Evolutionary conservation across 352 stramenopile species (phyloP).

Genomic region (Pythium dissimile): DNA sequence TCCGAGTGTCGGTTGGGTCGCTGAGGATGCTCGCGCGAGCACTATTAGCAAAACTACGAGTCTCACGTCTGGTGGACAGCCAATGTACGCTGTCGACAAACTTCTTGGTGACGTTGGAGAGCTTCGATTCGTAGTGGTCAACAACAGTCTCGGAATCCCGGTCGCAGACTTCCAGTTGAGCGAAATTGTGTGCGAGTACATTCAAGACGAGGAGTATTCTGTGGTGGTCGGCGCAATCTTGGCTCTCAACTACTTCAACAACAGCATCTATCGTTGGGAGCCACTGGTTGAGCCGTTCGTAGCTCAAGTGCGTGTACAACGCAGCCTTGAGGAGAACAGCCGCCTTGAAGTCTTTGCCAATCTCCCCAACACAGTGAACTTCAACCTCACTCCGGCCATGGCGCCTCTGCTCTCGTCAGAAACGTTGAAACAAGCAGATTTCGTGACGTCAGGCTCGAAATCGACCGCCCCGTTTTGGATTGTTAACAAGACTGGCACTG

Average conservation of each 20-base stretch:
- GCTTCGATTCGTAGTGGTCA: constrained; percentile 81
- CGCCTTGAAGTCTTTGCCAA: constrained; percentile 78
- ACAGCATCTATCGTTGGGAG: constrained; percentile 90
- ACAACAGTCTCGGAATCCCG: constrained; percentile 85
- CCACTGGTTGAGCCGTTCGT: constrained; percentile 83
- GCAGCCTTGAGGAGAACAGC: constrained; percentile 65
- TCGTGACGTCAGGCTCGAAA: constrained; percentile 84
- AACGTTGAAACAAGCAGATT: constrained; percentile 76
- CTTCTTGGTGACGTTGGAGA: constrained; percentile 83
- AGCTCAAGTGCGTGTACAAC: constrained; percentile 69
- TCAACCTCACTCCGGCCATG: constrained; percentile 88
- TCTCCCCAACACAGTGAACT: constrained; percentile 80
- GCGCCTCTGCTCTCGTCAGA: constrained; percentile 78
- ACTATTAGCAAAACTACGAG: constrained; percentile 16
- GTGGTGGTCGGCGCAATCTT: constrained; percentile 75
- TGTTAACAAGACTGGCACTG: constrained; percentile 80
- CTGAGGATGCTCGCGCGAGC: constrained; percentile 9
- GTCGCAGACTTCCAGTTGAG: constrained; percentile 85
- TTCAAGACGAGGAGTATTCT: constrained; percentile 81
- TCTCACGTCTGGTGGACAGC: background rate
- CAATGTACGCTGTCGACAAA: constrained; percentile 64
- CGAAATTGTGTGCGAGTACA: constrained; percentile 87
- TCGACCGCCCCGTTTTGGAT: constrained; percentile 88
- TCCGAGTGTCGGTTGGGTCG: background rate
- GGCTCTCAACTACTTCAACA: constrained; percentile 89